These are phyloP conservation scores for Chamaecyparis obtusa DNA, from an alignment of 75 land plant genomes.

Conservation along the genomic window DNA sequence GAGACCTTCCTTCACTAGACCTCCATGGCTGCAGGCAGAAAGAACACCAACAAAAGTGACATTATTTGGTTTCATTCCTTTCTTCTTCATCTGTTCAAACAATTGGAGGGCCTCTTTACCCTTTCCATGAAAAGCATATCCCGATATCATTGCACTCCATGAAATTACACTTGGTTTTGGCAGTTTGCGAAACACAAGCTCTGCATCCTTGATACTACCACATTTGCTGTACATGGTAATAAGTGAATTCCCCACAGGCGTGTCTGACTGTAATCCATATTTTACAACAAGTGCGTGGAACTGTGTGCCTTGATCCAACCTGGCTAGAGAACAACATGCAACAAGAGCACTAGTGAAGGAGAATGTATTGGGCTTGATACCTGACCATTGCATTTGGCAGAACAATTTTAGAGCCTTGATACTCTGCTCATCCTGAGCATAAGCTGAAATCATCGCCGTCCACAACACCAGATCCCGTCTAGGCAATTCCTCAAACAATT, in stretches of 20 bases:
- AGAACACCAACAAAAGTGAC: slow-evolving; percentile 11
- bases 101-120: slow-evolving; percentile 14
- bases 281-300: slow-evolving; percentile 16
- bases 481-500: slow-evolving; percentile 15
- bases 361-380: slow-evolving; percentile 20
- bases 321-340: slow-evolving; percentile 22
- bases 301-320: slow-evolving; percentile 16
- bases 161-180: slow-evolving; percentile 11
- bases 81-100: slow-evolving; percentile 12
- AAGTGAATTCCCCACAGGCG: slow-evolving; percentile 14
- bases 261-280: slow-evolving; percentile 20
- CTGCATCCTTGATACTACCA: slow-evolving; percentile 15
- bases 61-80: slow-evolving; percentile 11
- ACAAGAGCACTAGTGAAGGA: slow-evolving; percentile 18
- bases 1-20: slow-evolving; percentile 12
- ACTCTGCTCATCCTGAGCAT: slow-evolving; percentile 24
- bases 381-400: slow-evolving; percentile 22
- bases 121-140: slow-evolving; percentile 8
- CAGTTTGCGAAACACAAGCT: slow-evolving; percentile 12
- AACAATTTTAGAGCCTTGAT: slow-evolving; percentile 21
- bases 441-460: slow-evolving; percentile 32
- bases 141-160: slow-evolving; percentile 25
- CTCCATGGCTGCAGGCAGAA: slow-evolving; percentile 20
- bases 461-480: slow-evolving; percentile 24
- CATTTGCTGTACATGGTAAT: slow-evolving; percentile 17